Evolutionary conservation across 163 green algal genomes (phyloP), one percentile per base, ranked within the genome.

Genomic region (Scenedesmus sp.): DNA sequence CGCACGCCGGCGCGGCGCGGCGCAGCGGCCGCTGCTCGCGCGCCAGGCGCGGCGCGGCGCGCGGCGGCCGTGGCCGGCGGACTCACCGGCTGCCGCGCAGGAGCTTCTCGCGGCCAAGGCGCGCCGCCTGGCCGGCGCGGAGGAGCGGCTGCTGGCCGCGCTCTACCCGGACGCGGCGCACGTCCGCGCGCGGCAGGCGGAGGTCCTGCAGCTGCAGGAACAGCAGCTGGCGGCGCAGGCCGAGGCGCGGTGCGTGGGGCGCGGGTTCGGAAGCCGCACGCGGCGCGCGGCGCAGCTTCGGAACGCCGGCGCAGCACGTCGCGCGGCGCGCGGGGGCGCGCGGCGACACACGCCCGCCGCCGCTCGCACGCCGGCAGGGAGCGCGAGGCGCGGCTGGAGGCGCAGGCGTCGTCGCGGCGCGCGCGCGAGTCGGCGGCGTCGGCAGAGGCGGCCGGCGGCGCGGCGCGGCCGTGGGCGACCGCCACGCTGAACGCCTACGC

Each of bases 131-230:
- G 48, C 62, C 22, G 18, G 51, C 6, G 53, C 48, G 31, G 66
- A 75, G 33, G 39, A 45, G 13, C 56, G 66, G 20, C 14, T 75
- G 48, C 48, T 63, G 9, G 50, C 62, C 36, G 48, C 47, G 3
- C 44, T 75, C 20, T 75, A 75, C 18, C 66, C 66, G 22, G 63
- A 13, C 28, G 28, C 66, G 36, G 66, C 62, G 66, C 66, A 64
- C 36, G 53, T 75, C 5, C 33, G 26, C 18, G 48, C 47, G 15
- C 47, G 48, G 7, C 66, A 75, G 66, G 47, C 24, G 24, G 66
- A 75, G 48, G 53, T 75, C 22, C 36, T n/a, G 18, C 10, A 63
- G 48, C 13, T 75, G 66, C 66, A 75, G 48, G 66, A 75, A 45
- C 31, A 75, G 66, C 45, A 42, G 3, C 50, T 51, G 39, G 66